Percentiles rank a stretch among this genome's conserved stretches.
Conservation (phyloP, 805 yeast genomes). For the Zygosaccharomyces siamensis region DNA sequence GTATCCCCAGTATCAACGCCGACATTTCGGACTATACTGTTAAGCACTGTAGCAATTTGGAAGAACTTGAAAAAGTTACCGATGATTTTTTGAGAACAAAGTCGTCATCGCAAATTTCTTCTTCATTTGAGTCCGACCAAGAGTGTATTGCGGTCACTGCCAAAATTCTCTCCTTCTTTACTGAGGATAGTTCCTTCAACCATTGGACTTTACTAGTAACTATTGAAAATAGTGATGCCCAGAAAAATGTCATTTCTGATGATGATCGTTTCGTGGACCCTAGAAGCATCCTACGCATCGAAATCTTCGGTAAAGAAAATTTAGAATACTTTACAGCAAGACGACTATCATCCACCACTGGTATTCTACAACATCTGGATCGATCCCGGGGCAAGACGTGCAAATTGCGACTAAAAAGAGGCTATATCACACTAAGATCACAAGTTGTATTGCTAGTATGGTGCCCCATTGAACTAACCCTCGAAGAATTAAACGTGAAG, state of each 20-base stretch:
- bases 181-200: not conserved
- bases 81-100: not conserved
- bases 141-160: not conserved
- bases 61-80: not conserved
- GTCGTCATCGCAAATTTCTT: not conserved
- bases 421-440: slow-evolving; percentile 2
- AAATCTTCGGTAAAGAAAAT: slow-evolving; percentile 14
- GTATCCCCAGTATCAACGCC: not conserved
- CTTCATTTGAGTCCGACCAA: not conserved
- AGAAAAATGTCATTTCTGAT: not conserved
- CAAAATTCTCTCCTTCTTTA: not conserved
- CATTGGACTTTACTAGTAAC: slow-evolving; percentile 11
- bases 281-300: slow-evolving; percentile 15
- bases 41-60: not conserved
- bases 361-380: not conserved
- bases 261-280: slow-evolving; percentile 15
- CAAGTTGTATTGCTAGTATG: slow-evolving; percentile 14
- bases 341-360: not conserved
- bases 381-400: not conserved
- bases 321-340: slow-evolving; percentile 15
- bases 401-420: not conserved
- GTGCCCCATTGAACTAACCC: slow-evolving; percentile 25
- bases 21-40: slow-evolving; percentile 2
- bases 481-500: slow-evolving; percentile 15
- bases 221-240: slow-evolving; percentile 11